Conservation (phyloP, 192 early-diverging fungal genomes). For the Entomortierella parvispora region DNA sequence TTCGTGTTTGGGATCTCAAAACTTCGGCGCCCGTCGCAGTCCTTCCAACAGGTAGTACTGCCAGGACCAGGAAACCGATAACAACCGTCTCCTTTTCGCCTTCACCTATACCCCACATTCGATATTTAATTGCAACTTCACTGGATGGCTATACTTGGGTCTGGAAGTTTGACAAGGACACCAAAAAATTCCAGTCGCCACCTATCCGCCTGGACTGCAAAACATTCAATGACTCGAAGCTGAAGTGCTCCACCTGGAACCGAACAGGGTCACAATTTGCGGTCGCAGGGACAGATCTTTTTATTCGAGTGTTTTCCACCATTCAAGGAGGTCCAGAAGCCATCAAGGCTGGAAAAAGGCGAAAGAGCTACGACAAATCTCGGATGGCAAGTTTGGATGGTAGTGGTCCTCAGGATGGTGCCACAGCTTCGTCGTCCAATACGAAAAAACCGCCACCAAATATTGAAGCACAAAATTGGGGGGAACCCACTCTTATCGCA, state of each 20-base stretch:
- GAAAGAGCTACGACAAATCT: constrained; percentile 25
- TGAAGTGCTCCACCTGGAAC: constrained; percentile 76
- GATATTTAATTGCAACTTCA: constrained; percentile 75
- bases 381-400: not conserved
- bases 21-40: constrained; percentile 74
- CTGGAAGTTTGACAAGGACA: constrained; percentile 74
- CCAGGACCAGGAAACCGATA: constrained; percentile 34
- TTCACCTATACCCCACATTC: constrained; percentile 70
- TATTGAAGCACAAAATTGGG: constrained; percentile 25
- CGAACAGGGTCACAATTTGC: constrained; percentile 82
- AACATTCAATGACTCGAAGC: constrained; percentile 36
- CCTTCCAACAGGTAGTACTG: constrained; percentile 58
- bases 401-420: constrained; percentile 10
- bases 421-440: not conserved
- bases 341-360: constrained; percentile 33
- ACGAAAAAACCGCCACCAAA: constrained; percentile 7
- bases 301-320: constrained; percentile 80
- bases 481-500: constrained; percentile 60
- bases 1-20: constrained; percentile 81
- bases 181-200: constrained; percentile 61
- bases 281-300: constrained; percentile 79
- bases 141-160: constrained; percentile 79
- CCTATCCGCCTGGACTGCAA: constrained; percentile 67
- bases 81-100: constrained; percentile 78
- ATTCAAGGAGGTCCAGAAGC: constrained; percentile 57